Base-by-base conservation (phyloP, 495 filamentous ascomycete species). In the Neurospora sublineolata region DNA sequence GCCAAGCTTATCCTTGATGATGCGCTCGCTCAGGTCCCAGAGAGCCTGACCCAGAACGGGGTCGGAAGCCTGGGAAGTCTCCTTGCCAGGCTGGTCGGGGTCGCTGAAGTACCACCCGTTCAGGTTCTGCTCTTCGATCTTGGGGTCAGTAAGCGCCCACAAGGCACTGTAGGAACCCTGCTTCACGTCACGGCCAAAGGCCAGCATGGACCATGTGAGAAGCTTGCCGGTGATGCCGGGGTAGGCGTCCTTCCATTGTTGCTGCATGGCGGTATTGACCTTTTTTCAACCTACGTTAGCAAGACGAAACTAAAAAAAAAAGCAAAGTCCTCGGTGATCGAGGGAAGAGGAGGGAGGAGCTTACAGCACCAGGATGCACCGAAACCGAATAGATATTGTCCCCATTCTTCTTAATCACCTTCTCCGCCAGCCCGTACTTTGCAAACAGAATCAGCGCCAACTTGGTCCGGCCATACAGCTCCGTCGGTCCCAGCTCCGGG, bases 401-500 rank as follows among this genome's bases (percentile, higher is more conserved):
- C 23, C 70, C 60, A 68, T 84, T 83, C 20, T 78, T 75, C 75
- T 81, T 79, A 44, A 85, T 84, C 10, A 85, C 83, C 46, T 75
- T 73, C 8, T 77, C 79, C 3, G 77, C 72, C 20, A 84, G 67
- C 11, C 83, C 82, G 60, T 81, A 84, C 79, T 84, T 84, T 37
- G 79, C 76, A 27, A 88, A 83, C 9, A 89, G 75, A 33, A 89
- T 81, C 68, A 87, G 78, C 0, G 86, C 89, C 14, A 89, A 80
- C 75, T 89, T 89, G 3, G 81, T 82, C 60, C 88, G 78, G 27
- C 78, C 80, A 77, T 90, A 89, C 60, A 88, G 80, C 37, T 83
- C 80, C 11, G 80, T 81, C 4, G 86, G 78, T 0, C 87, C 87
- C 64, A 89, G 76, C 39, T 85, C 82, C 8, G 75, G 78, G 68